Base-by-base conservation (phyloP, 2,329 filamentous ascomycete species). In the Tolypocladium paradoxum region DNA sequence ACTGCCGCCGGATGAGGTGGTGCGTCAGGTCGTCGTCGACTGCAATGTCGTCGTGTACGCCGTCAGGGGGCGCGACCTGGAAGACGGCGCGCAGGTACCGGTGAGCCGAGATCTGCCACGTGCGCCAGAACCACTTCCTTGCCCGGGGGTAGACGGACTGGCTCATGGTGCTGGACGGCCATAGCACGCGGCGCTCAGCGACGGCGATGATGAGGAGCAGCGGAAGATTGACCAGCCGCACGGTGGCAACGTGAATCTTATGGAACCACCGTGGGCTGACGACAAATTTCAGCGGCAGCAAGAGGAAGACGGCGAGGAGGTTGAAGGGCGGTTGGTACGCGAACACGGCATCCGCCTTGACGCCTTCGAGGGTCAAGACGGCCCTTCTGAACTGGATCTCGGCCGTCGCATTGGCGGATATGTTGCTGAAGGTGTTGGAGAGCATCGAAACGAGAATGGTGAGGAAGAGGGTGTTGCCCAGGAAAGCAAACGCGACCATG, bases 391-490 rank as follows among this genome's bases (percentile, higher is more conserved):
- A 95, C 62, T 90, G 86, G 48, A 92, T 88, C 68, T 95, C 89
- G n/a, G 87, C 84, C 0, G 84, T 84, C 1, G 88, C 85, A 60
- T 92, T 90, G 52, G 77, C 73, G 7, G 87, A 85, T 51, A 93
- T 88, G 56, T 81, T 87, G 62, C 83, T 84, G 65, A 93, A 95
- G 0, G 88, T 93, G 63, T 90, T 90, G 56, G 84, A 88, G 12
- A 95, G 77, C 80, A 92, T 92, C 14, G 89, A 91, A 1, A 95
- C 88, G 18, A 93, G 76, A 56, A 95, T 90, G 2, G 89, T 93
- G n/a, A 95, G 76, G 71, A 93, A 95, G 53, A 93, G 78, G 0
- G 88, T 93, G 69, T 93, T 93, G 43, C 89, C 89, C 4, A 95
- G 75, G 66, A 93, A 93, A 2, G 89, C 85, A 65, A 93, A 95